A percentile compares a stretch with the other conserved stretches of the same genome.
Evolutionary conservation across 139 green algal genomes (phyloP).

Genomic region (Haematococcus lacustris): DNA sequence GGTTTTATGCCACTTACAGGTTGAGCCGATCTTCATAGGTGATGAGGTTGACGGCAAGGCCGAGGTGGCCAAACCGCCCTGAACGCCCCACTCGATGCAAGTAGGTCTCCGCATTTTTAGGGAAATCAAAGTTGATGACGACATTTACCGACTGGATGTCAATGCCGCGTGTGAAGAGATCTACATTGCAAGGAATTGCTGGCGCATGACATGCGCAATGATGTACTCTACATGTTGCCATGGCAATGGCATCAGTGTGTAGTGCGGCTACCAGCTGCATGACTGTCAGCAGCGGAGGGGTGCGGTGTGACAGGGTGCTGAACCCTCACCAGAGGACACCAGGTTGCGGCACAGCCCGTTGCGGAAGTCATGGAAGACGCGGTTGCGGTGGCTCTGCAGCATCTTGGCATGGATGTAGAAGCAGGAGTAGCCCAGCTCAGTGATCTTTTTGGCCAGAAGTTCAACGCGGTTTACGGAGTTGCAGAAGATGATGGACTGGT

Average conservation of each 20-base stretch:
- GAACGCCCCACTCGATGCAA: slow-evolving; percentile 94
- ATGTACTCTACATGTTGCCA: no score
- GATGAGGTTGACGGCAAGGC: slow-evolving; percentile 96
- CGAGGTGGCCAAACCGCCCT: slow-evolving; percentile 97
- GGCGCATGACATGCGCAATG: no score
- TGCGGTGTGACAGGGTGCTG: no score
- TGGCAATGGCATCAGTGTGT: no score
- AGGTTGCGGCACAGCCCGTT: slow-evolving; percentile 97
- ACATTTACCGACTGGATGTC: slow-evolving; percentile 99
- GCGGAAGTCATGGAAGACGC: slow-evolving; percentile 99
- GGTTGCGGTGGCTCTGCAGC: slow-evolving; percentile 96
- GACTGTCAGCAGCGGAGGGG: no score
- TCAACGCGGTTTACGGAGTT: slow-evolving; percentile 98
- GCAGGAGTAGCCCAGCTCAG: slow-evolving; percentile 98
- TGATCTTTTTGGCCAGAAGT: slow-evolving; percentile 99
- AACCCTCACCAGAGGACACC: slow-evolving; percentile 83
- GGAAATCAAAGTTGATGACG: slow-evolving; percentile 99
- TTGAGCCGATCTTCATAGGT: slow-evolving; percentile 98
- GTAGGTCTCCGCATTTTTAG: slow-evolving; percentile 98
- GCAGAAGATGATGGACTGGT: slow-evolving; percentile 99
- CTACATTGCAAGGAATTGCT: no score
- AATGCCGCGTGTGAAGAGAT: slow-evolving; percentile 95
- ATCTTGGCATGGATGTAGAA: slow-evolving; percentile 99
- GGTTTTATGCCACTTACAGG: slow-evolving; percentile 78
- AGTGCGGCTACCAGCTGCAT: no score